Base-by-base conservation (phyloP, 768 basidiomycete genomes). In the Arthromyces matolae region DNA sequence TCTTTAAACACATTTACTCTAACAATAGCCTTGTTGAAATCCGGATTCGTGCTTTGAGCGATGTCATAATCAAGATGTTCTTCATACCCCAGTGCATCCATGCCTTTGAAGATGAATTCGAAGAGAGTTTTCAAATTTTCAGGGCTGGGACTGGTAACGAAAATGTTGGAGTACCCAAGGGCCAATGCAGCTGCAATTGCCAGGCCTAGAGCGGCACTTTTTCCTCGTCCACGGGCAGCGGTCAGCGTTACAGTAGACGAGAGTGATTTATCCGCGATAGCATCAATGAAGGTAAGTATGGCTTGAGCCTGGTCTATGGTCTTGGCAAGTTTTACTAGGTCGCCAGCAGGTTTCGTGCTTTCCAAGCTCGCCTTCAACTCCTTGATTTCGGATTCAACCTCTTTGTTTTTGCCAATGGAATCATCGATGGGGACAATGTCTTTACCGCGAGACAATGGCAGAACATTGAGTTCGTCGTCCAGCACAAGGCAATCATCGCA, bases 21-120 rank as follows among this genome's bases (percentile, higher is more conserved):
- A 0, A 99, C 95, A 57, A 98, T 92, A 1, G 93, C 93, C 60
- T 93, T 93, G 61, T 89, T 89, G 60, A 93, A 90, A 45, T 96
- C 94, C 0, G 92, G 85, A 63, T 91, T 91, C n/a, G 89, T 92
- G 52, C 89, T 93, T 65, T 95, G 92, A 28, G 87, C 81, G 51
- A 98, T 92, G 60, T 98, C 96, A 55, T 98, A 99, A 60, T 98
- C 95, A 41, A 96, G 75, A 68, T 97, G 95, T 63, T 98, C 96
- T 66, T 98, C 93, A 61, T 94, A 99, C 1, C 93, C 93, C 28
- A 98, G 69, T 2, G 79, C 87, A 62, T 98, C 95, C 71, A 99
- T 71, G 1, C 95, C 96, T 63, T 96, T 95, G 77, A 96, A 96
- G 22, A 97, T 78, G 64, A 99, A 98, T 49, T 97, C 93, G 60